Evolutionary conservation across 202 grass and related monocot genomes (phyloP).

Genomic region (Tripidium arundinaceum): DNA sequence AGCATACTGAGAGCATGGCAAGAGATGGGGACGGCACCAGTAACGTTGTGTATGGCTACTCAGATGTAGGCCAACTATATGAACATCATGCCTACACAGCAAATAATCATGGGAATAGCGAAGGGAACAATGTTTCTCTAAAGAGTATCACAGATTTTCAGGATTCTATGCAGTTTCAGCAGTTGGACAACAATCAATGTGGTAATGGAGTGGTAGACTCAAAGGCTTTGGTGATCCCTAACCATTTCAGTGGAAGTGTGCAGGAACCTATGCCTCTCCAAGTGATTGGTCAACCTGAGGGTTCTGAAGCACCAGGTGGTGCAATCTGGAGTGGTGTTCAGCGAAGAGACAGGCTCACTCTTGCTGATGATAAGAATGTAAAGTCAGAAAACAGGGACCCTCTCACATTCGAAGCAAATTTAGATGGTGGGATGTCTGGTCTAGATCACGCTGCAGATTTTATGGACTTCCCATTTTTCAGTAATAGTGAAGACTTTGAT

Average conservation of each 20-base stretch:
- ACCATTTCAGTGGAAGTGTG: conserved; percentile 33
- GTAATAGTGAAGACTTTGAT: conserved; percentile 51
- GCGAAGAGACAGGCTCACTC: conserved; percentile 29
- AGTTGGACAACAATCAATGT: conserved; percentile 40
- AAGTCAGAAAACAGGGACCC: conserved; percentile 35
- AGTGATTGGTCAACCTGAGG: conserved; percentile 28
- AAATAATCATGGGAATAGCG: conserved; percentile 38
- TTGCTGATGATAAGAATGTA: conserved; percentile 39
- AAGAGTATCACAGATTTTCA: conserved; percentile 51
- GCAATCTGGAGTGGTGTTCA: conserved; percentile 42
- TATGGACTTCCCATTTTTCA: conserved; percentile 65
- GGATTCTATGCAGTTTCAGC: conserved; percentile 45
- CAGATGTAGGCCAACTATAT: conserved; percentile 45
- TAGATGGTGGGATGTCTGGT: conserved; percentile 42
- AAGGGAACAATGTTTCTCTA: conserved; percentile 46
- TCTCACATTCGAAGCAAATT: conserved; percentile 39
- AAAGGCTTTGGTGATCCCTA: conserved; percentile 33
- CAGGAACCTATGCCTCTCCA: conserved; percentile 27
- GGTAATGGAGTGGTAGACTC: conserved; percentile 38
- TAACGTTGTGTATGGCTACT: conserved; percentile 37
- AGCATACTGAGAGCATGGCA: conserved; percentile 39
- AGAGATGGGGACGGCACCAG: conserved; percentile 30
- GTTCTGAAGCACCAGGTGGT: conserved; percentile 41
- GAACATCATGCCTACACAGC: conserved; percentile 38
- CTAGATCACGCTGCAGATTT: conserved; percentile 47